Conservation (phyloP, 2,329 filamentous ascomycete genomes). For the Trichoderma koningiopsis region DNA sequence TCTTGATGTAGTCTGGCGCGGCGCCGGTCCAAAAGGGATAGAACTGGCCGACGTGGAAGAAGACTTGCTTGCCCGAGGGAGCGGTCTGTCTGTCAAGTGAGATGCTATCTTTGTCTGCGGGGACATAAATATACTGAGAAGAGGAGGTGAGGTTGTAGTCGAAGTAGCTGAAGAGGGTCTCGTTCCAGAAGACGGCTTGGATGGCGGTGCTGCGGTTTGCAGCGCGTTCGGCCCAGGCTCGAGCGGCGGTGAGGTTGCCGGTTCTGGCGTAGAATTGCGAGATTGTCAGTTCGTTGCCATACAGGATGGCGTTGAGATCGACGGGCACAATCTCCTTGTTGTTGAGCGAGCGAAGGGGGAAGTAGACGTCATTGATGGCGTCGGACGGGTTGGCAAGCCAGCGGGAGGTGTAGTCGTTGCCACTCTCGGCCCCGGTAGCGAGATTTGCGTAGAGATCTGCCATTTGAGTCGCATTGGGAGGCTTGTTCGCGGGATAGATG, state of each 20-base stretch:
- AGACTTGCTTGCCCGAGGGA: slow-evolving; percentile 57
- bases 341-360: slow-evolving; percentile 66
- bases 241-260: slow-evolving; percentile 54
- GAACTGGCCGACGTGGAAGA: slow-evolving; percentile 62
- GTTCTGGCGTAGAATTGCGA: slow-evolving; percentile 54
- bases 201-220: slow-evolving; percentile 61
- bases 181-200: slow-evolving; percentile 65
- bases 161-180: slow-evolving; percentile 64
- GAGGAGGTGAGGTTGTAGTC: slow-evolving; percentile 67
- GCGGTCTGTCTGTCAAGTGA: slow-evolving; percentile 42
- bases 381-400: slow-evolving; percentile 61
- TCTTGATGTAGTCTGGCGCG: slow-evolving; percentile 57
- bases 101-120: slow-evolving; percentile 47
- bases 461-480: slow-evolving; percentile 56
- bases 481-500: slow-evolving; percentile 55
- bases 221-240: slow-evolving; percentile 54
- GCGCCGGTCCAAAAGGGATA: slow-evolving; percentile 72
- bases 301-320: slow-evolving; percentile 69
- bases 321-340: slow-evolving; percentile 61
- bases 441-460: slow-evolving; percentile 61
- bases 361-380: slow-evolving; percentile 61
- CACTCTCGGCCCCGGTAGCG: slow-evolving; percentile 66
- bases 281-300: slow-evolving; percentile 64
- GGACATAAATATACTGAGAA: slow-evolving; percentile 57
- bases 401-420: slow-evolving; percentile 64